Evolutionary conservation across 163 green algal species (phyloP).

Genomic region (Chlorella variabilis): DNA sequence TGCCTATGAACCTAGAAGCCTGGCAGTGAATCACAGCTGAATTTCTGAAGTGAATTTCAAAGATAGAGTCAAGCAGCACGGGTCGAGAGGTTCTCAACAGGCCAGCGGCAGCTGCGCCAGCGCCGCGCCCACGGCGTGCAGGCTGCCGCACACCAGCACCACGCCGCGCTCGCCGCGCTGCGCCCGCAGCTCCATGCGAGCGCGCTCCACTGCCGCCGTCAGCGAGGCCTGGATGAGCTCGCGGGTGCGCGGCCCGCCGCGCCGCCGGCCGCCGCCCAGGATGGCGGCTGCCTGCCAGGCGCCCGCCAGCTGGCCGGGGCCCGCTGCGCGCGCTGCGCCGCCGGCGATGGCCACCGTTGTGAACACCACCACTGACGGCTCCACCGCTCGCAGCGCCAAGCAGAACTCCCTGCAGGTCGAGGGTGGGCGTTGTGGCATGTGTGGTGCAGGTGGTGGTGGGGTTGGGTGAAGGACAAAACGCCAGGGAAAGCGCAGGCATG

Average conservation of each 20-base stretch:
- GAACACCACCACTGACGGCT: constrained; percentile 73
- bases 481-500: background rate
- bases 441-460: too few species aligned
- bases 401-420: constrained; percentile 50
- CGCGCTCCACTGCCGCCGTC: constrained; percentile 67
- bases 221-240: constrained; percentile 69
- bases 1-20: too few species aligned
- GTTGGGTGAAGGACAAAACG: too few species aligned
- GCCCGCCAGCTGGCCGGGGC: constrained; percentile 72
- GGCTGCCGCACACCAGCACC: constrained; percentile 75
- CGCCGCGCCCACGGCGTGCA: constrained; percentile 78
- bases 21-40: too few species aligned
- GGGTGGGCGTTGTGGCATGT: too few species aligned
- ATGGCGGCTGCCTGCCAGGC: constrained; percentile 81
- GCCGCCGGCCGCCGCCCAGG: background rate
- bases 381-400: constrained; percentile 47
- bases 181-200: constrained; percentile 62
- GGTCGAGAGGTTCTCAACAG: too few species aligned
- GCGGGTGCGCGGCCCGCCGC: background rate
- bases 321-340: constrained; percentile 43
- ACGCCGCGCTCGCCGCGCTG: constrained; percentile 50
- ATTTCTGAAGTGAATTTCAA: too few species aligned
- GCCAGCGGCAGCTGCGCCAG: constrained; percentile 32
- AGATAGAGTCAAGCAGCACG: too few species aligned
- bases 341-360: constrained; percentile 75